Evolutionary conservation across 768 basidiomycete species (phyloP).

Genomic region (Podaxis sp.): DNA sequence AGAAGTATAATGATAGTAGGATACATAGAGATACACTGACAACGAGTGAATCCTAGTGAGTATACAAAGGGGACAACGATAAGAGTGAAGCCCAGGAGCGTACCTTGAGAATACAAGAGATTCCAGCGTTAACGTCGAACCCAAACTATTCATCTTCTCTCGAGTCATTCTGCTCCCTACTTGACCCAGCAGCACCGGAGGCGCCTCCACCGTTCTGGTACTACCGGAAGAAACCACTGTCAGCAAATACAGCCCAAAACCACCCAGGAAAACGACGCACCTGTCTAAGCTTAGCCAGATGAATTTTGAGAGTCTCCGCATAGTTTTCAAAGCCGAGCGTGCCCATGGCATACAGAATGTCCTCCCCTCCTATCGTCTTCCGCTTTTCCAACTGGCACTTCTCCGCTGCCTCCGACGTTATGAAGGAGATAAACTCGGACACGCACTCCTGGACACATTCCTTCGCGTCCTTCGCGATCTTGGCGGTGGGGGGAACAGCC

Average conservation of each 20-base stretch:
- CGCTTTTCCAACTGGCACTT: conserved; percentile 93
- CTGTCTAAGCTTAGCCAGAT: conserved; percentile 87
- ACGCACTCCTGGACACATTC: conserved; percentile 99
- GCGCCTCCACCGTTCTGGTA: conserved; percentile 7
- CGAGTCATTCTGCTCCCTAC: conserved; percentile 4
- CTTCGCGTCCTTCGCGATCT: conserved; percentile 98
- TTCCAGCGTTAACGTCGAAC: neutral
- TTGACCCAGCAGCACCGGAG: neutral
- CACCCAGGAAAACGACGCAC: conserved; percentile 34
- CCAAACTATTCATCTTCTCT: neutral
- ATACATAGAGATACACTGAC: no score
- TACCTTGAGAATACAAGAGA: no score
- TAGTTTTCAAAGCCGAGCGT: conserved; percentile 95
- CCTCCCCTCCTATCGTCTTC: conserved; percentile 97
- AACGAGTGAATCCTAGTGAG: no score
- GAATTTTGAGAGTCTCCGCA: conserved; percentile 88
- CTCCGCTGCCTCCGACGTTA: conserved; percentile 95
- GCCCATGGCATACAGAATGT: conserved; percentile 93
- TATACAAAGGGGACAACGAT: neutral
- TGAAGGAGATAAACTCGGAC: conserved; percentile 97
- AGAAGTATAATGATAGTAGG: no score
- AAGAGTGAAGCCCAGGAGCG: neutral
- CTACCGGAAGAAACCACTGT: neutral
- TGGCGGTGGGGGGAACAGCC: conserved; percentile 84
- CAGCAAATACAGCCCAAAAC: neutral